Conservation (phyloP, 139 green algal species). For the Astrephomene gubernaculifera region DNA sequence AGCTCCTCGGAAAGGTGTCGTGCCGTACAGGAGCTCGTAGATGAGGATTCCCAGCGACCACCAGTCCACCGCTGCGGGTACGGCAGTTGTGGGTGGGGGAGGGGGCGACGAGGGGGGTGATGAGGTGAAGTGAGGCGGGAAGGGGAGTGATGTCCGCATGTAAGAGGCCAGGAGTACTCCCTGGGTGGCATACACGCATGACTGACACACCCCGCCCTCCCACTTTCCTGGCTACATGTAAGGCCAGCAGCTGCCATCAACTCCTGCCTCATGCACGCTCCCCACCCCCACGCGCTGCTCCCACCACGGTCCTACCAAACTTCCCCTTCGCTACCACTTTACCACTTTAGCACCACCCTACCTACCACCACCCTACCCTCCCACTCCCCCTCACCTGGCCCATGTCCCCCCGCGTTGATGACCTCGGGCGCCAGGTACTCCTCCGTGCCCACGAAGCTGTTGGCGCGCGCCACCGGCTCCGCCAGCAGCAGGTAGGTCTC, state of each 20-base stretch:
- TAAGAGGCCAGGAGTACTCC: too few species aligned
- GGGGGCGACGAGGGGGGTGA: background rate
- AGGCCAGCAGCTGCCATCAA: too few species aligned
- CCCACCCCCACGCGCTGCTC: too few species aligned
- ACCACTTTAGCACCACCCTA: too few species aligned
- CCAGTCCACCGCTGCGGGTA: slow-evolving; percentile 78
- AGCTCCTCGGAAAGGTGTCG: slow-evolving; percentile 84
- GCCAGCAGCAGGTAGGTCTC: slow-evolving; percentile 71
- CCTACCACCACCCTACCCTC: too few species aligned
- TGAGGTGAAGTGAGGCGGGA: background rate
- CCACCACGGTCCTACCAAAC: too few species aligned
- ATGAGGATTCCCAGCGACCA: slow-evolving; percentile 97
- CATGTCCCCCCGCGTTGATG: slow-evolving; percentile 88
- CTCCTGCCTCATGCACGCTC: too few species aligned
- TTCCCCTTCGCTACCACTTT: too few species aligned
- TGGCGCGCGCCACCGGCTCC: slow-evolving; percentile 88
- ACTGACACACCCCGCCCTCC: too few species aligned
- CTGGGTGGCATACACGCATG: too few species aligned
- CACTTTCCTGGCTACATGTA: too few species aligned
- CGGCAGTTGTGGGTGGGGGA: background rate
- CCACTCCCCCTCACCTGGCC: slow-evolving; percentile 45
- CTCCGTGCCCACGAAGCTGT: slow-evolving; percentile 95
- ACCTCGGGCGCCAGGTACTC: slow-evolving; percentile 93
- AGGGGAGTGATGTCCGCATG: too few species aligned
- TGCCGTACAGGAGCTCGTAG: slow-evolving; percentile 95